phyloP scores from a whole-genome alignment of 768 basidiomycete genomes.

The Amanita jacksonii region DNA sequence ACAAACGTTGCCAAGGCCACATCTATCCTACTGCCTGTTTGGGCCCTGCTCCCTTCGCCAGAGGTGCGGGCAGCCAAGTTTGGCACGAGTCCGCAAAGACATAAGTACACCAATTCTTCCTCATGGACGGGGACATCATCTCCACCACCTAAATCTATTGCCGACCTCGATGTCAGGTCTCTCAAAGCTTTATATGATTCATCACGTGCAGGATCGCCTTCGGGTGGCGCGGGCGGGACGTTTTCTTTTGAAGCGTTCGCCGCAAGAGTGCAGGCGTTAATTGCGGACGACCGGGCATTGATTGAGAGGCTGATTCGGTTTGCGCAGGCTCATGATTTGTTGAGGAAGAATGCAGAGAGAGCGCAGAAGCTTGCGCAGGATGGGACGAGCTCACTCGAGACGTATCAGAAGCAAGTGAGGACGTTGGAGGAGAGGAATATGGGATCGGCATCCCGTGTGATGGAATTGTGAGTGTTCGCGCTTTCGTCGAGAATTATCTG shows the following conservation, averaged over 20 bases:
- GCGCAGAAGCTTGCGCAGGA: slow-evolving; percentile 88
- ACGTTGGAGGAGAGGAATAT: slow-evolving; percentile 70
- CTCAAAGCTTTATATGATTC: slow-evolving; percentile 72
- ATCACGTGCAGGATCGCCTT: slow-evolving; percentile 17
- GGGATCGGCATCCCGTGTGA: slow-evolving; percentile 38
- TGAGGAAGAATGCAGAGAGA: slow-evolving; percentile 88
- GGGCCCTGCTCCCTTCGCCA: slow-evolving; percentile 76
- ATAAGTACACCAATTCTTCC: no score
- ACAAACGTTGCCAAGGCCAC: slow-evolving; percentile 46
- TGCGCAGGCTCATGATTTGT: slow-evolving; percentile 80
- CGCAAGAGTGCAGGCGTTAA: slow-evolving; percentile 66
- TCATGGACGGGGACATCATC: slow-evolving; percentile 23
- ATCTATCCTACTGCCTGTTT: slow-evolving; percentile 60
- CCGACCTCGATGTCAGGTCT: slow-evolving; percentile 78
- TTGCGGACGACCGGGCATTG: slow-evolving; percentile 74
- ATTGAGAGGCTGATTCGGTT: slow-evolving; percentile 80
- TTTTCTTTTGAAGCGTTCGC: slow-evolving; percentile 76
- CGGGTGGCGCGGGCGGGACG: slow-evolving; percentile 18
- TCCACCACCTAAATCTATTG: slow-evolving; percentile 40
- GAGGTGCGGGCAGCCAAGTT: slow-evolving; percentile 70
- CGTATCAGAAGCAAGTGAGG: slow-evolving; percentile 83
- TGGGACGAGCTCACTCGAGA: slow-evolving; percentile 68
- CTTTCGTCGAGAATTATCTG: not conserved
- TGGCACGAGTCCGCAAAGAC: slow-evolving; percentile 29
- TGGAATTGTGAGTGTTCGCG: slow-evolving; percentile 40